Conservation (phyloP, 176 grass and related monocot species). For the Themeda triandra region DNA sequence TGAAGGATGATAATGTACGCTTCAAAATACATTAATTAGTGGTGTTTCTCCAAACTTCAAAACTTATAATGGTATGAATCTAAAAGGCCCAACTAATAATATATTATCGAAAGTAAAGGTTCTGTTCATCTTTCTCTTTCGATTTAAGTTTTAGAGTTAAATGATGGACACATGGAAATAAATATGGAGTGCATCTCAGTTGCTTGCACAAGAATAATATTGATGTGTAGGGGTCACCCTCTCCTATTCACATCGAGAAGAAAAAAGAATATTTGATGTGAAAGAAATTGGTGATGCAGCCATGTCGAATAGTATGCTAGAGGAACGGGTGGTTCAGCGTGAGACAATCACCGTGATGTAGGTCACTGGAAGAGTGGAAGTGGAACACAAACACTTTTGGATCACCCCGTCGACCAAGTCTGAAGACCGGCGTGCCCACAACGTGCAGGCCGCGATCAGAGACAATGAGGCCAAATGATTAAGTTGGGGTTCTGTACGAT, state of each 20-base stretch:
- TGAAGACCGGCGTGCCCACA: neutral
- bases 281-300: neutral
- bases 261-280: neutral
- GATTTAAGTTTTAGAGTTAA: neutral
- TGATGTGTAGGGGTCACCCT: neutral
- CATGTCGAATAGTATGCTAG: no score
- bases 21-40: no score
- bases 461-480: slow-evolving; percentile 20
- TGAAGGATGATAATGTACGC: no score
- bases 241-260: neutral
- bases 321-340: no score
- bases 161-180: neutral
- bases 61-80: no score
- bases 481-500: slow-evolving; percentile 13
- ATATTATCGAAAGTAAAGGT: neutral
- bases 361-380: neutral
- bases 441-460: slow-evolving; percentile 16
- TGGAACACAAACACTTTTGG: slow-evolving; percentile 17
- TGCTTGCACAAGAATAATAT: neutral
- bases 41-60: no score
- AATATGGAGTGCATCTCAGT: neutral
- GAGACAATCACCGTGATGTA: neutral
- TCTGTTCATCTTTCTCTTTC: neutral
- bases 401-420: neutral
- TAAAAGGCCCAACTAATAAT: neutral